phyloP scores from a whole-genome alignment of 345 rosid species.

The Corchorus capsularis region DNA sequence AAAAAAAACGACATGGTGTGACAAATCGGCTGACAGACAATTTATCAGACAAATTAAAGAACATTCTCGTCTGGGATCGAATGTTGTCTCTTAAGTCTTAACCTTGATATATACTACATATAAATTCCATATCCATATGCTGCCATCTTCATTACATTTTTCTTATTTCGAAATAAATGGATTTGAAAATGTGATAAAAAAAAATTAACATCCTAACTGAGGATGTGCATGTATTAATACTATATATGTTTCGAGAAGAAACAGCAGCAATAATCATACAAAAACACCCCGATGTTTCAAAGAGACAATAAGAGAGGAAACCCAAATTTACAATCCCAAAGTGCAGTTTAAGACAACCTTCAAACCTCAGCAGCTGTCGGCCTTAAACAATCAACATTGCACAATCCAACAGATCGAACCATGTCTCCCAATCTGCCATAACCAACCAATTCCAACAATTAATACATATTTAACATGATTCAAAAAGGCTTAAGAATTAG shows the following conservation, averaged over 20 bases:
- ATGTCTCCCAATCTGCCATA: conserved; percentile 17
- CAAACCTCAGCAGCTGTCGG: conserved; percentile 18
- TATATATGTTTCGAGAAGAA: not conserved
- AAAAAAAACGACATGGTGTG: no score
- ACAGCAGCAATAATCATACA: not conserved
- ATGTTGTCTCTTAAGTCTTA: no score
- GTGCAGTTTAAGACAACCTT: not conserved
- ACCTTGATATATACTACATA: not conserved
- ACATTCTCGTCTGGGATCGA: no score
- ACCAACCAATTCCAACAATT: not conserved
- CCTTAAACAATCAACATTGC: conserved; percentile 19
- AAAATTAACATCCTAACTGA: not conserved
- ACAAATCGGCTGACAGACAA: no score
- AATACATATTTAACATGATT: not conserved
- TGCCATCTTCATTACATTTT: conserved; percentile 7
- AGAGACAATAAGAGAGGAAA: not conserved
- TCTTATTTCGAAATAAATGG: conserved; percentile 13
- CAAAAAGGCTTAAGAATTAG: not conserved
- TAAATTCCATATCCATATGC: not conserved
- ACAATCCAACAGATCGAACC: conserved; percentile 17
- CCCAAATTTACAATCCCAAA: not conserved
- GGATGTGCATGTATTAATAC: conserved; percentile 10
- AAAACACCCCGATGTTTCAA: not conserved
- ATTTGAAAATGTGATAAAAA: not conserved
- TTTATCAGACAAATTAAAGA: no score